A percentile compares a stretch with the other conserved stretches of the same genome.
phyloP scores from a whole-genome alignment of 176 grass and related monocot species.

The Luzula sylvatica region DNA sequence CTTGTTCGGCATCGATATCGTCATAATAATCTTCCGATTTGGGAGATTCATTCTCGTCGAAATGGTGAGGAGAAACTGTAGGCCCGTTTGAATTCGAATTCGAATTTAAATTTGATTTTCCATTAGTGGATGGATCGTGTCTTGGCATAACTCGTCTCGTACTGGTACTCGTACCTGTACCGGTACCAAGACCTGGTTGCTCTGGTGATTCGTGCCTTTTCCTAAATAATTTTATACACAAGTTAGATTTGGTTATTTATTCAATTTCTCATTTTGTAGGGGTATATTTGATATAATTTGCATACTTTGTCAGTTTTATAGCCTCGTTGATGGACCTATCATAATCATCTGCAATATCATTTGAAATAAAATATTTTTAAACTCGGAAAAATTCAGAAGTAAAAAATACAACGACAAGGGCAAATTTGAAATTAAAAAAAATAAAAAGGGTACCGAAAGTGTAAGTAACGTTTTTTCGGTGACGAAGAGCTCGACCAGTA shows the following conservation, averaged over 20 bases:
- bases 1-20: conserved; percentile 36
- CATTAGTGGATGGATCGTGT: conserved; percentile 56
- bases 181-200: conserved; percentile 23
- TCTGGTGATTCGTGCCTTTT: conserved; percentile 63
- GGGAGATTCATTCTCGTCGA: conserved; percentile 32
- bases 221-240: conserved; percentile 25
- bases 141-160: conserved; percentile 49
- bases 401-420: too few species aligned
- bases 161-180: conserved; percentile 2
- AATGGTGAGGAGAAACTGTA: conserved; percentile 32
- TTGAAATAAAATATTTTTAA: conserved; percentile 9
- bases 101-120: conserved; percentile 23
- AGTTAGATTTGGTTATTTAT: not conserved
- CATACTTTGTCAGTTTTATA: conserved; percentile 89
- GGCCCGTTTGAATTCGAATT: conserved; percentile 35
- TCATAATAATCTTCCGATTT: conserved; percentile 71
- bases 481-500: conserved; percentile 67
- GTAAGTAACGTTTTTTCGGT: conserved; percentile 88
- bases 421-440: too few species aligned
- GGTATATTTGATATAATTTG: conserved; percentile 23
- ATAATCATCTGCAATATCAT: conserved; percentile 81
- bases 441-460: conserved; percentile 70
- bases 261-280: conserved; percentile 22
- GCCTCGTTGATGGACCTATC: conserved; percentile 96
- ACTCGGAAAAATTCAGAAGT: too few species aligned